phyloP scores from a whole-genome alignment of 352 stramenopile species.

The Pythium sp. region DNA sequence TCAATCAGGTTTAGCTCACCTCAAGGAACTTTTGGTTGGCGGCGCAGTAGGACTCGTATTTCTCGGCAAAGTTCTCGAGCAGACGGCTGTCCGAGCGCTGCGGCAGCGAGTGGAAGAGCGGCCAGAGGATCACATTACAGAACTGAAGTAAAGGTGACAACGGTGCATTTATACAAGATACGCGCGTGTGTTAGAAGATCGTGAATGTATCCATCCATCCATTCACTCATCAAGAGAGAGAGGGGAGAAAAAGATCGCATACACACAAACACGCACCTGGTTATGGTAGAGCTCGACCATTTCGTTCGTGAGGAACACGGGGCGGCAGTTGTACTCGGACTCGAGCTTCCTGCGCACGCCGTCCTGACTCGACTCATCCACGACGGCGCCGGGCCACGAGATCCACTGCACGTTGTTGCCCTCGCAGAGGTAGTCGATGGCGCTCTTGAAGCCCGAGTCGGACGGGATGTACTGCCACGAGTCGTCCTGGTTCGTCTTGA shows the following conservation, averaged over 20 bases:
- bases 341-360: conserved; percentile 71
- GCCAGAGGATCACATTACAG: conserved; percentile 89
- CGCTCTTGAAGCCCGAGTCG: conserved; percentile 62
- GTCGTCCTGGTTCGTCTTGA: conserved; percentile 66
- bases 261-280: conserved; percentile 22
- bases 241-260: background rate
- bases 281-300: conserved; percentile 86
- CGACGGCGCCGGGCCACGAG: conserved; percentile 80
- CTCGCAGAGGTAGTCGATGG: conserved; percentile 65
- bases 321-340: conserved; percentile 79
- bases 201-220: background rate
- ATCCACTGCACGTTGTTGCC: conserved; percentile 90
- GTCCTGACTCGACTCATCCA: conserved; percentile 80
- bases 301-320: conserved; percentile 80
- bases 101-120: conserved; percentile 88
- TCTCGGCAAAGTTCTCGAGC: conserved; percentile 82
- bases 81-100: conserved; percentile 67
- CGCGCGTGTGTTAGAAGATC: background rate
- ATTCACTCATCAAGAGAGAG: background rate
- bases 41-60: conserved; percentile 86
- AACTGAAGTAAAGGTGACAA: conserved; percentile 35
- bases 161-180: background rate
- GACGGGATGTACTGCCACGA: conserved; percentile 74
- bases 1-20: conserved; percentile 20
- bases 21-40: conserved; percentile 88